These are phyloP conservation scores for Monilinia fructicola DNA, from an alignment of 2,329 filamentous ascomycete species.

Conservation along the genomic window DNA sequence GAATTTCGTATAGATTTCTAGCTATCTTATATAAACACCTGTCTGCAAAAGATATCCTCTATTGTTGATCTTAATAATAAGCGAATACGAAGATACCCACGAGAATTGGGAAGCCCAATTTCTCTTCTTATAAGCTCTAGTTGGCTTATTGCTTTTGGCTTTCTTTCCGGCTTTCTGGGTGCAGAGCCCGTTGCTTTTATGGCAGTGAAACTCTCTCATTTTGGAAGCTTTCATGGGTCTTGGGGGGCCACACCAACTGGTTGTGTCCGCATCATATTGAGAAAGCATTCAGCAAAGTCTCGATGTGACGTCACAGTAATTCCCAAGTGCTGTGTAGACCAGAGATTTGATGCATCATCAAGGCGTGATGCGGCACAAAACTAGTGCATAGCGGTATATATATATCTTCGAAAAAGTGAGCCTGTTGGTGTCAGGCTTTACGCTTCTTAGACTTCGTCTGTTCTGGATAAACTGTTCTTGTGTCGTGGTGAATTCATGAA, in stretches of 20 bases:
- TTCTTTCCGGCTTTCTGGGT: not conserved
- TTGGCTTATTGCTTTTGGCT: no score
- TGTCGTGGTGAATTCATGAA: not conserved
- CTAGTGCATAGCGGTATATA: not conserved
- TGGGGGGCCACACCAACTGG: not conserved
- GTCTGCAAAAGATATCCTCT: not conserved
- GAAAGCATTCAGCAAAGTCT: not conserved
- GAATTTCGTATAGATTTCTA: not conserved
- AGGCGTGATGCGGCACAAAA: not conserved
- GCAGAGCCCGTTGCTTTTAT: not conserved
- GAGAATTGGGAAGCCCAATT: not conserved
- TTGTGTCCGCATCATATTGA: not conserved
- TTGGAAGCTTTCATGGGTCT: not conserved
- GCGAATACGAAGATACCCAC: not conserved
- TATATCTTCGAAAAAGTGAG: not conserved
- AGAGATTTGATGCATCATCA: accelerated
- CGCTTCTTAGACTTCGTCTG: not conserved
- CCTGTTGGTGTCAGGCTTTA: not conserved
- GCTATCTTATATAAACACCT: not conserved
- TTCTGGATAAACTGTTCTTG: accelerated
- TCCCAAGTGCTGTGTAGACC: not conserved
- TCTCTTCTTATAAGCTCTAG: not conserved
- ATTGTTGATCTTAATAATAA: not conserved
- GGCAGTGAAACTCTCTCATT: not conserved
- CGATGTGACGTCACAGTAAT: not conserved